phyloP scores from a whole-genome alignment of 768 basidiomycete species.

The Pulveroboletus frians region DNA sequence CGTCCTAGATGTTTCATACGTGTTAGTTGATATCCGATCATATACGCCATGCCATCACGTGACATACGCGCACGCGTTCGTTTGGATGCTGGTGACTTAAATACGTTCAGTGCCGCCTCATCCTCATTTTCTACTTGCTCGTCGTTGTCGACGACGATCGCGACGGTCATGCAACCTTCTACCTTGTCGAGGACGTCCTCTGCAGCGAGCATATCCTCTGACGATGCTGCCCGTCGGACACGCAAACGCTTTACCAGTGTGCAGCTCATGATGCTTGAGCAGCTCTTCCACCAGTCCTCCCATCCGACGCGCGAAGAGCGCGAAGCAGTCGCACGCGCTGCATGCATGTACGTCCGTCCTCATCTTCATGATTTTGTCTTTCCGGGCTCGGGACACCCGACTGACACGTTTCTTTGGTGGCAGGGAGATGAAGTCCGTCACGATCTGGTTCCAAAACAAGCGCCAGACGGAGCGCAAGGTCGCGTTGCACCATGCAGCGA shows the following conservation, averaged over 20 bases:
- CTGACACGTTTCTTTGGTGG: slow-evolving; percentile 6
- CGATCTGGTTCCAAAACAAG: slow-evolving; percentile 34
- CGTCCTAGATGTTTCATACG: neutral
- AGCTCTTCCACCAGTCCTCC: slow-evolving; percentile 65
- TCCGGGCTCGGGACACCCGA: neutral
- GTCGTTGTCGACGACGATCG: slow-evolving; percentile 2
- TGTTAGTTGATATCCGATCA: slow-evolving; percentile 5
- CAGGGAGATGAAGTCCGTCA: slow-evolving; percentile 35
- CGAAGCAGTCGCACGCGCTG: slow-evolving; percentile 54
- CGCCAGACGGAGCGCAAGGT: slow-evolving; percentile 49
- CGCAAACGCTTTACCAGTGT: slow-evolving; percentile 64
- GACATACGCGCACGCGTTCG: slow-evolving; percentile 28
- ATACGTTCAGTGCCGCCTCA: slow-evolving; percentile 11
- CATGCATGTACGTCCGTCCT: slow-evolving; percentile 51
- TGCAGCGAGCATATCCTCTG: slow-evolving; percentile 50
- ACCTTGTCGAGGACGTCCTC: slow-evolving; percentile 53
- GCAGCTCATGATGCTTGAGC: slow-evolving; percentile 69
- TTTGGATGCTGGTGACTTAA: slow-evolving; percentile 24
- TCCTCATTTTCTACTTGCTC: neutral
- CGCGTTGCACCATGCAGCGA: slow-evolving; percentile 37
- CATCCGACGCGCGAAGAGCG: slow-evolving; percentile 74
- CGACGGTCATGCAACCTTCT: slow-evolving; percentile 15
- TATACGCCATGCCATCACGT: slow-evolving; percentile 26
- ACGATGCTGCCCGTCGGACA: slow-evolving; percentile 50
- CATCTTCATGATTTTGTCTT: neutral